Evolutionary conservation across 768 basidiomycete genomes (phyloP).

Genomic region (Suillus brevipes): DNA sequence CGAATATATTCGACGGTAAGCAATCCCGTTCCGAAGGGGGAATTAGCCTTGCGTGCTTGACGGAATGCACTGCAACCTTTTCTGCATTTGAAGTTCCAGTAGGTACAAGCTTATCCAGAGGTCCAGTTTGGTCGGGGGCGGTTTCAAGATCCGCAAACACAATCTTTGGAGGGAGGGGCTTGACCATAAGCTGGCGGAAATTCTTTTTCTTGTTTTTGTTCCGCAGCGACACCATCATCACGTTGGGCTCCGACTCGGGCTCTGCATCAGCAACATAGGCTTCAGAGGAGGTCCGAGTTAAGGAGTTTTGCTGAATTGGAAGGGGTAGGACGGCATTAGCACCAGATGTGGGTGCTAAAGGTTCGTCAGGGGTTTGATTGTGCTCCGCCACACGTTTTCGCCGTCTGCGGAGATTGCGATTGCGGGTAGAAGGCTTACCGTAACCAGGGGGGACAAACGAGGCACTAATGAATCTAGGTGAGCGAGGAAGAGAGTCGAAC

Average conservation of each 20-base stretch:
- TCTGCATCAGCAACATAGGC: slow-evolving; percentile 13
- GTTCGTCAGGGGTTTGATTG: slow-evolving; percentile 14
- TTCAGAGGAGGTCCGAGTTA: not conserved
- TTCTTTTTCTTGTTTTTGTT: slow-evolving; percentile 79
- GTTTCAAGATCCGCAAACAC: slow-evolving; percentile 41
- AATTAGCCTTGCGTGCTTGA: slow-evolving; percentile 40
- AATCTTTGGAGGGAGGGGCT: slow-evolving; percentile 50
- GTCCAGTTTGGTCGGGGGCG: slow-evolving; percentile 1
- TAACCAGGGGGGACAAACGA: slow-evolving; percentile 53
- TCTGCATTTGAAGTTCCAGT: slow-evolving; percentile 12
- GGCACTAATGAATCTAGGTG: slow-evolving; percentile 12
- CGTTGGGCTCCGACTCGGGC: slow-evolving; percentile 16
- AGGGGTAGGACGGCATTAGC: slow-evolving; percentile 50
- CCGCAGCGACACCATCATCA: slow-evolving; percentile 43
- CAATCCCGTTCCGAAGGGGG: slow-evolving; percentile 64
- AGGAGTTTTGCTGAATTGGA: not conserved
- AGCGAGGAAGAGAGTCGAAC: slow-evolving; percentile 6
- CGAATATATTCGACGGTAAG: slow-evolving; percentile 63
- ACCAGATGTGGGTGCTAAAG: slow-evolving; percentile 35
- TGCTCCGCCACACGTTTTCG: slow-evolving; percentile 41
- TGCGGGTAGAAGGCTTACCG: slow-evolving; percentile 58
- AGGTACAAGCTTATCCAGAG: slow-evolving; percentile 3
- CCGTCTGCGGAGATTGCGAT: slow-evolving; percentile 58
- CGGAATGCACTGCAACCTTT: not conserved
- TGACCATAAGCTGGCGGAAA: slow-evolving; percentile 54